Evolutionary conservation across 1,284 basidiomycete genomes (phyloP).

Genomic region (Fomitopsis palustris): DNA sequence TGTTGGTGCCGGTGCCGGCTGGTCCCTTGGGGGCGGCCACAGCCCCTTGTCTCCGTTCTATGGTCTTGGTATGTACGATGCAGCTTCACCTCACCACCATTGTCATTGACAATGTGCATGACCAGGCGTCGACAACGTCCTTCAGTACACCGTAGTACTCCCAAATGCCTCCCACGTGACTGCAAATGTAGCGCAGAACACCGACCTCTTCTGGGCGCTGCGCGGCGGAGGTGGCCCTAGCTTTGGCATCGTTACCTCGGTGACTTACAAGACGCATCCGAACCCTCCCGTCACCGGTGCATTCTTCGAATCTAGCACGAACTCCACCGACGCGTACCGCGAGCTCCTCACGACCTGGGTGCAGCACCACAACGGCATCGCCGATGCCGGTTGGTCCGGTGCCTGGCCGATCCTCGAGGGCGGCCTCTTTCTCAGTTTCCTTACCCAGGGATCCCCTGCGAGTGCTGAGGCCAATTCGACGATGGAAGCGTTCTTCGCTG

Average conservation of each 20-base stretch:
- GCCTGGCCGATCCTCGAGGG: neutral
- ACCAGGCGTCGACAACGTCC: neutral
- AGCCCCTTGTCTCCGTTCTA: neutral
- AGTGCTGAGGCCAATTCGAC: neutral
- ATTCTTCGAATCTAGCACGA: neutral
- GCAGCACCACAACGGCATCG: neutral
- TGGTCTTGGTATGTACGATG: neutral
- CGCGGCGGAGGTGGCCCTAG: conserved; percentile 18
- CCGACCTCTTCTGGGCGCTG: conserved; percentile 22
- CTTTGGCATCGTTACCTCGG: neutral
- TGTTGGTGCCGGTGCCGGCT: neutral
- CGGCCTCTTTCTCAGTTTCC: neutral
- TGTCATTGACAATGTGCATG: neutral
- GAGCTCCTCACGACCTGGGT: neutral
- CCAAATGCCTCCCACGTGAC: conserved; percentile 3
- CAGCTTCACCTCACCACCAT: neutral
- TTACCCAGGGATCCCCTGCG: neutral
- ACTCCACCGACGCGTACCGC: neutral
- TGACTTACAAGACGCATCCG: neutral
- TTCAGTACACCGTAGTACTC: neutral
- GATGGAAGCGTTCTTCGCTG: neutral
- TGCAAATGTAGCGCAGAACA: conserved; percentile 18
- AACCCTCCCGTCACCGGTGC: neutral
- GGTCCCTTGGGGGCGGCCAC: neutral
- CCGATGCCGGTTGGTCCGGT: neutral